phyloP scores from a whole-genome alignment of 352 stramenopile species.

The Pythium brachiatum region DNA sequence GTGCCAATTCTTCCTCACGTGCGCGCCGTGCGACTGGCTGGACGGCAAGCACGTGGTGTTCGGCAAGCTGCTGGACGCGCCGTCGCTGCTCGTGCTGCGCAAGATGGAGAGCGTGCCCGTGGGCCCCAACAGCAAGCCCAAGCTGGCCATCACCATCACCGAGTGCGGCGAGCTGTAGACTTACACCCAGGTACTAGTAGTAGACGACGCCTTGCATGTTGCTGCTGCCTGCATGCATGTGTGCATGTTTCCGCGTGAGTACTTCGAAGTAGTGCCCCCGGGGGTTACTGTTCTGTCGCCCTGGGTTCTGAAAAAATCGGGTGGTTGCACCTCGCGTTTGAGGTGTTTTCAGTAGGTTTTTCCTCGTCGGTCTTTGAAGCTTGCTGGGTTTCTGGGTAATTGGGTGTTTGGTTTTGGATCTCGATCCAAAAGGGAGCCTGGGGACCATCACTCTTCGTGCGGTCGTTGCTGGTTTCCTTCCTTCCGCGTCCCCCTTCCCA shows the following conservation, averaged over 20 bases:
- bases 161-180: conserved; percentile 88
- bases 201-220: background rate
- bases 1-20: conserved; percentile 96
- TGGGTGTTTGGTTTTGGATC: conserved; percentile 16
- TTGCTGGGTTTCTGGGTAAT: background rate
- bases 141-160: conserved; percentile 82
- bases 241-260: conserved; percentile 4
- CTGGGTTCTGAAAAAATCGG: background rate
- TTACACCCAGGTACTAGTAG: background rate
- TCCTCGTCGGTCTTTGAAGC: background rate
- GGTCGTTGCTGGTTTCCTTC: conserved; percentile 22
- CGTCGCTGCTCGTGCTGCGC: conserved; percentile 83
- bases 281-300: conserved; percentile 4
- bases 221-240: background rate
- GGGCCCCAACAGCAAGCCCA: conserved; percentile 81
- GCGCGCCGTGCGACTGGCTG: conserved; percentile 91
- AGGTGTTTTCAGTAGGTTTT: conserved; percentile 25
- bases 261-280: background rate
- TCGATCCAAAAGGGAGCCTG: conserved; percentile 6
- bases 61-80: conserved; percentile 88
- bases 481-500: conserved; percentile 18
- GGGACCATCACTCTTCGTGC: conserved; percentile 27
- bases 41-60: conserved; percentile 98
- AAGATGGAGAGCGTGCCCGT: conserved; percentile 92
- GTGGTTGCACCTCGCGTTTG: conserved; percentile 13